Evolutionary conservation across 306 rosid genomes (phyloP).

Genomic region (Quercus glauca): DNA sequence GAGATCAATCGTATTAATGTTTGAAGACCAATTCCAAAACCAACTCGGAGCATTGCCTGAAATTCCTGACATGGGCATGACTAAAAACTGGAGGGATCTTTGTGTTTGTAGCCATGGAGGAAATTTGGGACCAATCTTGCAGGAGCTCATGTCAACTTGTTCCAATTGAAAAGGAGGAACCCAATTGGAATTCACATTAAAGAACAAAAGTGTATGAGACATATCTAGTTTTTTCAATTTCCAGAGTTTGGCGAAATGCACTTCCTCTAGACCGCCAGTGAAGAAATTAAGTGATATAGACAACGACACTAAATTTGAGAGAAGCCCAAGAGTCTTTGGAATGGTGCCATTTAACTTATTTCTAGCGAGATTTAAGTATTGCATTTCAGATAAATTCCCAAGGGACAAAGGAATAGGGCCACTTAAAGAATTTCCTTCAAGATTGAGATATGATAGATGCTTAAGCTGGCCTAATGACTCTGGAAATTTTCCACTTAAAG

Average conservation of each 20-base stretch:
- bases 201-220: not conserved
- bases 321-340: not conserved
- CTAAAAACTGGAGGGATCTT: not conserved
- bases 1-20: not conserved
- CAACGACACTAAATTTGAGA: not conserved
- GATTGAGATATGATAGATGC: not conserved
- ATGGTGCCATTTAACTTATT: not conserved
- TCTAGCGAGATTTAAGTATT: not conserved
- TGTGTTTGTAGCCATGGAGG: constrained; percentile 20
- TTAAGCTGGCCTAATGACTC: not conserved
- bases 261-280: not conserved
- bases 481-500: not conserved
- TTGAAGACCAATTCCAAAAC: constrained; percentile 14
- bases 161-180: constrained; percentile 14
- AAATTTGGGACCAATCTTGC: constrained; percentile 6
- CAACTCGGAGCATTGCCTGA: not conserved
- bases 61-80: constrained; percentile 6
- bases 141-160: not conserved
- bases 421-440: not conserved
- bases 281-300: not conserved
- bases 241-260: constrained; percentile 11
- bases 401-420: not conserved
- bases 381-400: not conserved
- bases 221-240: not conserved
- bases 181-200: constrained; percentile 9